Evolutionary conservation across 1,139 yeast genomes (phyloP).

Genomic region (Torulaspora pretoriensis): DNA sequence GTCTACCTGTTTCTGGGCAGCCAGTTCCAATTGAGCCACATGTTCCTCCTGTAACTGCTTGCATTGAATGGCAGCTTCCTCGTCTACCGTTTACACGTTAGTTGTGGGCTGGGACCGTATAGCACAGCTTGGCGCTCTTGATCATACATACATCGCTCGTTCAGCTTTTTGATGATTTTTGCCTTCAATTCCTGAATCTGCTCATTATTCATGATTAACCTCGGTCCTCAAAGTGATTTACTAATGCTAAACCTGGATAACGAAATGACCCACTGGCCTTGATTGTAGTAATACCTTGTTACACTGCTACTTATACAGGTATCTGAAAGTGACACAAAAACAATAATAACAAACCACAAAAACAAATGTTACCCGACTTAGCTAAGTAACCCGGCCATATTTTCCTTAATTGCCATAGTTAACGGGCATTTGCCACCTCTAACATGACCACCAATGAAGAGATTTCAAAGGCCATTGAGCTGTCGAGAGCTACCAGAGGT

Average conservation of each 20-base stretch:
- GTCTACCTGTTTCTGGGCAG: slow-evolving; percentile 11
- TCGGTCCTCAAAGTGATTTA: not conserved
- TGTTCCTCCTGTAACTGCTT: slow-evolving; percentile 3
- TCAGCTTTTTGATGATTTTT: slow-evolving; percentile 12
- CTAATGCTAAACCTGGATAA: too few relatives aligned
- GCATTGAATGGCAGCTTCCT: slow-evolving; percentile 11
- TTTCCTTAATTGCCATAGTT: not conserved
- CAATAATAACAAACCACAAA: not conserved
- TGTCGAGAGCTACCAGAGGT: not conserved
- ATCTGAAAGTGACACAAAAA: slow-evolving; percentile 1
- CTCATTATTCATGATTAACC: slow-evolving; percentile 6
- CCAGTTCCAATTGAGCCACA: slow-evolving; percentile 7
- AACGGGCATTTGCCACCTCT: slow-evolving; percentile 18
- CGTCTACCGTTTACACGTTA: slow-evolving; percentile 8
- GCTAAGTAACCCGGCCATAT: too few relatives aligned
- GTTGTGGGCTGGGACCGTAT: not conserved
- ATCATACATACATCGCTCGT: slow-evolving; percentile 17
- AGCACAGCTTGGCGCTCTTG: not conserved
- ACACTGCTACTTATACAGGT: not conserved
- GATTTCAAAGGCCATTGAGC: not conserved
- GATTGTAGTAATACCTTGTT: not conserved
- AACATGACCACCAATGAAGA: not conserved
- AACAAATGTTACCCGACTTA: not conserved
- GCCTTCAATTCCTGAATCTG: slow-evolving; percentile 8
- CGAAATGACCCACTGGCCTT: not conserved